These are phyloP conservation scores for Hypoxylon sp. DNA, from an alignment of 2,329 filamentous ascomycete genomes.

Conservation along the genomic window DNA sequence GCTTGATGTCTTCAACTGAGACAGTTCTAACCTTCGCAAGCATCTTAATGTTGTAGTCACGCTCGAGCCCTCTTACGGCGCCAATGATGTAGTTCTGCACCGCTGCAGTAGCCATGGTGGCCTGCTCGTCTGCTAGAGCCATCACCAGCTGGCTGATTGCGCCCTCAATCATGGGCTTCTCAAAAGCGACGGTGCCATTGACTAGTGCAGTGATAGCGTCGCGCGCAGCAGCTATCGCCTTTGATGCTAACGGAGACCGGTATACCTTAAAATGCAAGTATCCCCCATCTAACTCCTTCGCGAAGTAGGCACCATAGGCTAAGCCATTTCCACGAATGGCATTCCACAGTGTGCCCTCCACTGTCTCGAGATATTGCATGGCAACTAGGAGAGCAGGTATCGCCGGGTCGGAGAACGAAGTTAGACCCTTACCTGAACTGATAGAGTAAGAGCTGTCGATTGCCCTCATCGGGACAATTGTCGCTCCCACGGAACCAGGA, in stretches of 20 bases:
- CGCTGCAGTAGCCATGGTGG: conserved; percentile 86
- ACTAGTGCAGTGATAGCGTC: conserved; percentile 82
- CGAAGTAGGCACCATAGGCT: conserved; percentile 89
- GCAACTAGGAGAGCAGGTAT: conserved; percentile 90
- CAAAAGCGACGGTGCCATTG: conserved; percentile 78
- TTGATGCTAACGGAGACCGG: conserved; percentile 89
- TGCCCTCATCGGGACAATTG: conserved; percentile 90
- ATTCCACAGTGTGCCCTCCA: conserved; percentile 95
- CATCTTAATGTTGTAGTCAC: conserved; percentile 83
- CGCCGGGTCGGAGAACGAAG: conserved; percentile 80
- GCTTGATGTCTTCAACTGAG: conserved; percentile 80
- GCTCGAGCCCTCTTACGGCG: conserved; percentile 81
- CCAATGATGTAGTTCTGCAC: conserved; percentile 85
- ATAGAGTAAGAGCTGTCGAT: conserved; percentile 93
- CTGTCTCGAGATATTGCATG: conserved; percentile 89
- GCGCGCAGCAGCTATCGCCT: conserved; percentile 84
- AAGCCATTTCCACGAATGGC: conserved; percentile 93
- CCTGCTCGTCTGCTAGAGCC: conserved; percentile 87
- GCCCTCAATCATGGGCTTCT: conserved; percentile 87
- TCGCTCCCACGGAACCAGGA: conserved; percentile 80
- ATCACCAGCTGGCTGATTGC: conserved; percentile 92
- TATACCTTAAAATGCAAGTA: conserved; percentile 89
- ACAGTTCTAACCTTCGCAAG: conserved; percentile 84
- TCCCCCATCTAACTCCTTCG: conserved; percentile 82
- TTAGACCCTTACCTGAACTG: conserved; percentile 80